Evolutionary conservation across 306 rosid species (phyloP), one percentile per base, ranked within the genome.

Genomic region (Trifolium repens): DNA sequence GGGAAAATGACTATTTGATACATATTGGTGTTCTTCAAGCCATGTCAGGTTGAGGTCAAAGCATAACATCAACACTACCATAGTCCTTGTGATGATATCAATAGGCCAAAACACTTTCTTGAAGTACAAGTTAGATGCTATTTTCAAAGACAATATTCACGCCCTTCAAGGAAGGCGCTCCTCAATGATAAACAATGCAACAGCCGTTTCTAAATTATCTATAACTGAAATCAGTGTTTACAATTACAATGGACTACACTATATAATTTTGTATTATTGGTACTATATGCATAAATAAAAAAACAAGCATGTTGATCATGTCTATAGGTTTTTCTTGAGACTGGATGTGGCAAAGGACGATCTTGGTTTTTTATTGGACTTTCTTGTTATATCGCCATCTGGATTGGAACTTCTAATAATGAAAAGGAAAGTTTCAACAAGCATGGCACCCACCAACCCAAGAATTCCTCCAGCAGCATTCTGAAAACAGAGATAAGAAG

Each of bases 391-490:
- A 39, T 43, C 43, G 37, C 7, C 19, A 19, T 85, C 88, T 39
- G 60, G 40, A 81, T 75, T 70, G 69, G 85, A 74, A 78, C 77
- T 81, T 85, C 88, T 81, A 54, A 85, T 85, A 67, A 93, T 93
- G 90, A 91, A 93, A 82, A 91, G 93, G 84, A 93, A 87, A 67
- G 98, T 89, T 76, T 93, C 97, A 35, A 94, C 94, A n/a, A 94
- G 88, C 98, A 91, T 87, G 83, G 88, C 94, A 55, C 84, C 87
- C 37, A 89, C 91, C 85, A 91, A 82, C 79, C 98, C 96, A 13
- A 91, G 88, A 78, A 89, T 84, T 61, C 98, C 97, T 82, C 98
- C 96, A 64, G 96, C 92, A 80, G 96, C 91, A 84, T 89, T 93
- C 94, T 93, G 90, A 68, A 79, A 50, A 70, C 10, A 73, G 37